Evolutionary conservation across 1,284 basidiomycete species (phyloP).

Genomic region (Cryptococcus sp.): DNA sequence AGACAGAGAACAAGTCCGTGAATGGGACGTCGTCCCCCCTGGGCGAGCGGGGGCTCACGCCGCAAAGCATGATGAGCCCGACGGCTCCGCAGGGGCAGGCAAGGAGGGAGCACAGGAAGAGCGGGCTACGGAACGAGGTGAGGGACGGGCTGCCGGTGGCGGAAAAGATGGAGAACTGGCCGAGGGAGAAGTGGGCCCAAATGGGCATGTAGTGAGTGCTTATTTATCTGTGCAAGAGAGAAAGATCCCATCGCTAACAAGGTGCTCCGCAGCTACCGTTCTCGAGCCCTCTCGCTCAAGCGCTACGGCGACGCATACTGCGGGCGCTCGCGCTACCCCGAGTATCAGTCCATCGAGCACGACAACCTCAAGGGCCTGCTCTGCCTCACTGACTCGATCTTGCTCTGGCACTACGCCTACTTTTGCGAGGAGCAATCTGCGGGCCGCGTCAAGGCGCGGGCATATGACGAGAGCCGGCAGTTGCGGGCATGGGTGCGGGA

Average conservation of each 20-base stretch:
- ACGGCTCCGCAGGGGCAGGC: not conserved
- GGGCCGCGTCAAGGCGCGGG: slow-evolving; percentile 25
- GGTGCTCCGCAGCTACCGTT: slow-evolving; percentile 19
- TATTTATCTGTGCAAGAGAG: not conserved
- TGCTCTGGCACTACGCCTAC: slow-evolving; percentile 54
- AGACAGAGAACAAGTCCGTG: not conserved
- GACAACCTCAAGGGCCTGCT: slow-evolving; percentile 46
- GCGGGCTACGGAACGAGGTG: slow-evolving; percentile 6
- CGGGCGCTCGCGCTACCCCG: slow-evolving; percentile 8
- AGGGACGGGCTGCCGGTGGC: slow-evolving; percentile 3
- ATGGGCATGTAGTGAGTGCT: slow-evolving; percentile 17
- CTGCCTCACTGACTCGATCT: slow-evolving; percentile 52
- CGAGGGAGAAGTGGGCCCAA: slow-evolving; percentile 19
- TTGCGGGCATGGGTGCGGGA: slow-evolving; percentile 33
- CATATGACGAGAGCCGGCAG: slow-evolving; percentile 31
- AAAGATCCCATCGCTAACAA: not conserved
- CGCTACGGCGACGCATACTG: slow-evolving; percentile 42
- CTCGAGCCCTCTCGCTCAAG: slow-evolving; percentile 35
- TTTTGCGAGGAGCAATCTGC: slow-evolving; percentile 52
- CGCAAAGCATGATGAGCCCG: too few relatives aligned
- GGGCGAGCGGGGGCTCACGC: too few relatives aligned
- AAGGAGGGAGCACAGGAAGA: not conserved
- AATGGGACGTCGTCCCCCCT: not conserved
- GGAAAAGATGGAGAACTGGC: slow-evolving; percentile 19
- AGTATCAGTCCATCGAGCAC: slow-evolving; percentile 24